phyloP scores from a whole-genome alignment of 164 flowering plant species.

The Brasenia schreberi region DNA sequence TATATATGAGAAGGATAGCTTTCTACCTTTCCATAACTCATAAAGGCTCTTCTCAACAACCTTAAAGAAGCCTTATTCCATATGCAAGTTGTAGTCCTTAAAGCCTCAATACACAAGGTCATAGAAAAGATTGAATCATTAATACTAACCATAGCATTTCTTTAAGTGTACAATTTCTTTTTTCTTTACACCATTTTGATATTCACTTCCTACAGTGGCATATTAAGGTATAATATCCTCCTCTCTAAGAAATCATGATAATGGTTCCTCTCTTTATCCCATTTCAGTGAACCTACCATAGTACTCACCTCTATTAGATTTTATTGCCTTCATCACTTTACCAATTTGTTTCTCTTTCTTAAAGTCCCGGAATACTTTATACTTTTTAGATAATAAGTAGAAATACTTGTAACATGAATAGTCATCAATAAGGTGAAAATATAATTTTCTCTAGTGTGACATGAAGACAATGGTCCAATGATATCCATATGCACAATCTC shows the following conservation, averaged over 20 bases:
- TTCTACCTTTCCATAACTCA: neutral
- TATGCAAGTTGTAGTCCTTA: neutral
- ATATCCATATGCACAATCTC: no score
- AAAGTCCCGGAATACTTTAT: neutral
- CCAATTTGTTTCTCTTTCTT: neutral
- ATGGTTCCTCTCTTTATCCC: neutral
- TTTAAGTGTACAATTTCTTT: neutral
- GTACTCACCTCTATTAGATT: neutral
- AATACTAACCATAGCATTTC: neutral
- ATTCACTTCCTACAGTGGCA: neutral
- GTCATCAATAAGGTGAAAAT: no score
- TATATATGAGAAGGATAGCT: neutral
- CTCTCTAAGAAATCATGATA: neutral
- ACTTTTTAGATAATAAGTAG: no score
- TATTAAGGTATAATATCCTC: slow-evolving; percentile 1
- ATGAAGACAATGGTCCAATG: no score
- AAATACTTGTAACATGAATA: no score
- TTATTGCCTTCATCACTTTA: neutral
- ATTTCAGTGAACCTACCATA: neutral
- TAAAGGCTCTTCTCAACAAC: neutral
- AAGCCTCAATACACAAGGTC: neutral
- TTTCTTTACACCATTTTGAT: neutral
- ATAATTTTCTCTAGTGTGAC: no score
- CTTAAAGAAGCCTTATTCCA: neutral
- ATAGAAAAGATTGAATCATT: neutral